These are phyloP conservation scores for Sporobolomyces phaffii DNA, from an alignment of 768 basidiomycete genomes.

Conservation along the genomic window DNA sequence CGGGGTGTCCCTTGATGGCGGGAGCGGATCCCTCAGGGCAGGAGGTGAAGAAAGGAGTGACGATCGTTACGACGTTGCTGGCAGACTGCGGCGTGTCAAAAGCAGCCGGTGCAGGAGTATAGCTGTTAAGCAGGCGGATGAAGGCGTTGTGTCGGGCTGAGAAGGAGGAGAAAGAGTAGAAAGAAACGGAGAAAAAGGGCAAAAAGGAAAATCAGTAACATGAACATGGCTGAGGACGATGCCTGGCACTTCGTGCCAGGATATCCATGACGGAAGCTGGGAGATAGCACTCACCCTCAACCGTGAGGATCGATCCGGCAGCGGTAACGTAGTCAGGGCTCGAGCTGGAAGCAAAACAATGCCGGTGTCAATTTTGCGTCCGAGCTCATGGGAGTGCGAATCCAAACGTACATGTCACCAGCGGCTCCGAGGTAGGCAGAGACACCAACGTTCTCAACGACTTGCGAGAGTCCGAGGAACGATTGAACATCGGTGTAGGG, in stretches of 20 bases:
- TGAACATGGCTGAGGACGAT: too few relatives aligned
- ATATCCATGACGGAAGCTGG: too few relatives aligned
- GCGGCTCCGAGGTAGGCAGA: conserved; percentile 51
- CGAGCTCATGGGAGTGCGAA: conserved; percentile 51
- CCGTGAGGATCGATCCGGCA: conserved; percentile 58
- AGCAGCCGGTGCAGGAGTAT: conserved; percentile 58
- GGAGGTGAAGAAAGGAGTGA: conserved; percentile 49
- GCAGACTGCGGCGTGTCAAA: conserved; percentile 56
- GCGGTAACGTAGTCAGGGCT: conserved; percentile 52
- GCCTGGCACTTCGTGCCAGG: too few relatives aligned
- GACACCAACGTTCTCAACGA: conserved; percentile 54
- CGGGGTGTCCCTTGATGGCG: conserved; percentile 52
- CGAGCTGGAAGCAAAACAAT: conserved; percentile 43
- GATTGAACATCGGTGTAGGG: conserved; percentile 51
- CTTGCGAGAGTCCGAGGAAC: conserved; percentile 54
- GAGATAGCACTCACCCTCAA: conserved; percentile 51
- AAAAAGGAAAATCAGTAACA: background rate
- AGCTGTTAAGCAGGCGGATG: conserved; percentile 46
- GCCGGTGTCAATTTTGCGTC: conserved; percentile 49
- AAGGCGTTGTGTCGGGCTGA: conserved; percentile 39
- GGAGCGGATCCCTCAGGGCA: conserved; percentile 56
- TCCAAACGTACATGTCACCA: conserved; percentile 8
- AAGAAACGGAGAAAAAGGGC: background rate
- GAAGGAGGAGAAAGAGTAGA: background rate
- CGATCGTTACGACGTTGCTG: conserved; percentile 54